phyloP scores from a whole-genome alignment of 78 protist species.

The Chrysochromulina parva region DNA sequence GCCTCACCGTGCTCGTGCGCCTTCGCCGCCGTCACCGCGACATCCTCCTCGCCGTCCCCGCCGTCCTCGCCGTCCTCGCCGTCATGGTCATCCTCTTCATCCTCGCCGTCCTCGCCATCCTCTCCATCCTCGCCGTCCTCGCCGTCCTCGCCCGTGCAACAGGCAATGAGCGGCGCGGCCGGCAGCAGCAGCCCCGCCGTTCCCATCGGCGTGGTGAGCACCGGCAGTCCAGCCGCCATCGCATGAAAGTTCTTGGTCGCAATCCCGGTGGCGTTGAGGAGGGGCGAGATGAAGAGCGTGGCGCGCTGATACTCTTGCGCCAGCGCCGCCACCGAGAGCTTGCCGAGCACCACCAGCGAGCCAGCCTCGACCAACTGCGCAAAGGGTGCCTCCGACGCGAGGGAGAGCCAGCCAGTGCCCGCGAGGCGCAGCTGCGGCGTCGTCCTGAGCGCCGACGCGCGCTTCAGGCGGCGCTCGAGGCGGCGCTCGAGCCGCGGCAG shows the following conservation, averaged over 20 bases:
- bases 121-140: too few relatives aligned
- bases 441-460: not conserved
- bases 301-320: not conserved
- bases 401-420: not conserved
- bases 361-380: not conserved
- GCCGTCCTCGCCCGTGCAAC: not conserved
- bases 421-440: not conserved
- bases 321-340: not conserved
- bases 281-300: not conserved
- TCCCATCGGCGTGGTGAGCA: not conserved
- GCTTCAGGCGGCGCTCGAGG: not conserved
- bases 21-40: too few relatives aligned
- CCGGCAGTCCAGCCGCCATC: not conserved
- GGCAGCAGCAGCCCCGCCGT: not conserved
- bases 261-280: not conserved
- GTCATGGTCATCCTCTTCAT: too few relatives aligned
- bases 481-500: not conserved
- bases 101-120: too few relatives aligned
- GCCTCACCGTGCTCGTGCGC: too few relatives aligned
- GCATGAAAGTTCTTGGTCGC: conserved; percentile 23
- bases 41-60: too few relatives aligned
- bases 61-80: too few relatives aligned
- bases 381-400: not conserved
- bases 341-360: not conserved
- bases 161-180: not conserved